Base-by-base conservation (phyloP, 495 filamentous ascomycete genomes). In the Aspergillus nanangensis region DNA sequence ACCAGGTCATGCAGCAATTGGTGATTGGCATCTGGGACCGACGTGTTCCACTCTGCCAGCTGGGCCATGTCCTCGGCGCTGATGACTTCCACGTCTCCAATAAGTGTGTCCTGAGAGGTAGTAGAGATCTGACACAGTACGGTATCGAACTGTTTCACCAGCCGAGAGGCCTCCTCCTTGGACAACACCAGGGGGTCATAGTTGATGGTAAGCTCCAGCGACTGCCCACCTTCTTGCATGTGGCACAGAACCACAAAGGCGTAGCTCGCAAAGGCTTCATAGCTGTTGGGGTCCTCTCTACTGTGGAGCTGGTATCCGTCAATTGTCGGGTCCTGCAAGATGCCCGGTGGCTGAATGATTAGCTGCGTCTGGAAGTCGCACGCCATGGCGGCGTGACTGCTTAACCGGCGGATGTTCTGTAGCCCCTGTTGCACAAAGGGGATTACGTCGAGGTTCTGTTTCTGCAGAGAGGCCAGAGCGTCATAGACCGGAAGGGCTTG, bases 371-470 rank as follows among this genome's bases (percentile, higher is more conserved):
- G 52, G 50, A 70, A 70, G 8, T 52, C 47, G 19, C 66, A 63
- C 0, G 59, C 63, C 1, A 34, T 47, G 1, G 39, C 34, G 7
- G 52, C 55, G 15, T 69, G 55, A 3, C 15, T 13, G 43, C 43
- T 38, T 1, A 69, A 48, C 11, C 37, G 41, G 22, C 51, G 55
- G 44, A 70, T 67, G 23, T 59, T 48, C 41, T 70, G 67, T 0
- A 74, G 45, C 8, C 70, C 70, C 5, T 52, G 31, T 21, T 72
- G 69, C 34, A 71, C 57, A 38, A 61, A 64, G n/a, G 56, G 51
- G 17, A 63, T 55, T 35, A 67, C 55, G 22, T 52, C 43, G 9
- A 34, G 46, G 7, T 52, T 45, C 51, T 62, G 55, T 8, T 42
- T 23, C 17, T 71, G 70, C 3, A 74, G 24, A 8, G 3, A 3